These are phyloP conservation scores for Agaricus sinodeliciosus DNA, from an alignment of 768 basidiomycete genomes.

Conservation along the genomic window DNA sequence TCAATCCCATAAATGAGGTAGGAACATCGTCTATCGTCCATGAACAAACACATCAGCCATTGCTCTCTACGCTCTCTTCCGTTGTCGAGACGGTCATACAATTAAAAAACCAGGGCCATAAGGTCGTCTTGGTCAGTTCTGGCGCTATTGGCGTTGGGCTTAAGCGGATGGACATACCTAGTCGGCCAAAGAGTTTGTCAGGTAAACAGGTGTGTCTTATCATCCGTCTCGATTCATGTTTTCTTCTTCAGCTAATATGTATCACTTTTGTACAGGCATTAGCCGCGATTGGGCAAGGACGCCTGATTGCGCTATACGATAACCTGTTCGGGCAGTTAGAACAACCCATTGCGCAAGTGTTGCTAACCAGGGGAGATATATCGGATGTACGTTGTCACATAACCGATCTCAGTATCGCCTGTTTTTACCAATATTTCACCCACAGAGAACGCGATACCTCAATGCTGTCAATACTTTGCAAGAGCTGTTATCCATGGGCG, in stretches of 20 bases:
- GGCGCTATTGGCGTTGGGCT: conserved; percentile 97
- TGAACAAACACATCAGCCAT: conserved; percentile 86
- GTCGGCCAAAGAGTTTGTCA: conserved; percentile 74
- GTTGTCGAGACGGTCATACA: conserved; percentile 87
- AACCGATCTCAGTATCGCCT: neutral
- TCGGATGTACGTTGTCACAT: conserved; percentile 64
- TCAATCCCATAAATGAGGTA: conserved; percentile 20
- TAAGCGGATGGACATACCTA: conserved; percentile 81
- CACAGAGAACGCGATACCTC: conserved; percentile 85
- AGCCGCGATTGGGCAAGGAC: conserved; percentile 94
- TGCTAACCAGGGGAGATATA: conserved; percentile 93
- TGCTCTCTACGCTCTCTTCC: conserved; percentile 85
- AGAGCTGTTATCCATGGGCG: conserved; percentile 87
- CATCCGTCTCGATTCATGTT: neutral
- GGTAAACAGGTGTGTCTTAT: conserved; percentile 77
- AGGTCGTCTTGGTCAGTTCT: conserved; percentile 92
- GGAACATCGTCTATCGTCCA: conserved; percentile 97
- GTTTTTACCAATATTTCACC: neutral
- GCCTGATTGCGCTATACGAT: conserved; percentile 95
- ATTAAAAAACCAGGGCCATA: conserved; percentile 77
- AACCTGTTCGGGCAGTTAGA: conserved; percentile 91
- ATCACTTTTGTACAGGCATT: conserved; percentile 53
- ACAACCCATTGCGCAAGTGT: conserved; percentile 92
- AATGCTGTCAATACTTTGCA: conserved; percentile 96
- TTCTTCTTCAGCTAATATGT: neutral